Base-by-base conservation (phyloP, 805 yeast genomes). In the Hyphopichia homilentoma region DNA sequence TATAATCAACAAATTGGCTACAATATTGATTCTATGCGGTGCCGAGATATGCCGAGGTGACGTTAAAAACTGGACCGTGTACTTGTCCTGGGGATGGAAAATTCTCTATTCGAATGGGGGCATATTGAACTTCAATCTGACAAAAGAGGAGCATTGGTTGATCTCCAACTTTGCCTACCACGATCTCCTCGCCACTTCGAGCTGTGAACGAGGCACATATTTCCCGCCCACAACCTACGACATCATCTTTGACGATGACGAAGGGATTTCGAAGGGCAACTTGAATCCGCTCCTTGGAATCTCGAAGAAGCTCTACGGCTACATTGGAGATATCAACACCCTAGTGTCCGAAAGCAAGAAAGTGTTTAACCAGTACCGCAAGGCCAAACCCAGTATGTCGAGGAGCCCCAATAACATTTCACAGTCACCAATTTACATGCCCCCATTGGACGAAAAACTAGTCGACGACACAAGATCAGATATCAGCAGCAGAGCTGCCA, bases 31-130 rank as follows among this genome's bases (percentile, higher is more conserved):
- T 32, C 63, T 84, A 31, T 75, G 84, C 43, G 86, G 83, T n/a
- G 89, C 85, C 1, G 88, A 84, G 48, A 82, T 85, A 33, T 84
- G 90, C 57, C 73, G 78, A 41, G 95, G 95, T 6, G 94, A 85
- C 52, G 86, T 83, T 21, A 69, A 69, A 22, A 75, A 79, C 48
- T 85, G 95, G 95, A 73, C 81, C 2, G 65, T 73, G 17, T 75
- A 80, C 45, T 61, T 85, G 35, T 68, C 70, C 25, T 70, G 77
- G 69, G 87, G 88, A 2, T 79, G 85, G 27, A 72, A 73, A 35
- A 59, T 84, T 17, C 72, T 85, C 23, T 61, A 67, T 34, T 53
- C 65, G 33, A 70, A 77, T 39, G 90, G 89, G 9, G 90, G 90
- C 0, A 55, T 81, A 16, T 68, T 78, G 15, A 61, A 61, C 32